phyloP scores from a whole-genome alignment of 495 filamentous ascomycete species.

The Recurvomyces mirabilis region DNA sequence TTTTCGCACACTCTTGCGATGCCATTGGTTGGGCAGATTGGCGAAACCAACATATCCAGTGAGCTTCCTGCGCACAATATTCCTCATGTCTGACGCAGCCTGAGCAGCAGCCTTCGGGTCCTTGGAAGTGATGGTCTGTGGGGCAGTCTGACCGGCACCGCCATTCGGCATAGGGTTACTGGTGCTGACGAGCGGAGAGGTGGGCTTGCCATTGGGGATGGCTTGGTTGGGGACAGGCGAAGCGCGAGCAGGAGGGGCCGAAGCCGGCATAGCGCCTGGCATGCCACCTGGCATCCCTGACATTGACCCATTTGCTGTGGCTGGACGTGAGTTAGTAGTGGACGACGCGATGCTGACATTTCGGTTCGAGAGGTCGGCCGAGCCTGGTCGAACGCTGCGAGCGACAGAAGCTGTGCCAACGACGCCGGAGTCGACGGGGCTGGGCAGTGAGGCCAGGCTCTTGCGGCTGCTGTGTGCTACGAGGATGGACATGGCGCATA shows the following conservation, averaged over 20 bases:
- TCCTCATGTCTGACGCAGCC: conserved; percentile 77
- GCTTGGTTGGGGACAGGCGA: conserved; percentile 26
- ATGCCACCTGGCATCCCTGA: conserved; percentile 5
- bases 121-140: conserved; percentile 63
- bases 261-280: conserved; percentile 17
- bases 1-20: conserved; percentile 99
- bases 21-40: conserved; percentile 99
- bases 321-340: conserved; percentile 3
- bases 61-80: conserved; percentile 95
- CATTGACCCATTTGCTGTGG: not conserved
- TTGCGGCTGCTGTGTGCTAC: not conserved
- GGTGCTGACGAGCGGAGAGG: conserved; percentile 45
- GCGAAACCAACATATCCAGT: conserved; percentile 98
- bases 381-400: conserved; percentile 2
- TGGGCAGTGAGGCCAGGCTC: conserved; percentile 3
- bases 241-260: conserved; percentile 25
- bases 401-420: not conserved
- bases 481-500: not conserved
- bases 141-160: conserved; percentile 30
- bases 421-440: conserved; percentile 4
- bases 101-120: conserved; percentile 73
- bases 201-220: conserved; percentile 42
- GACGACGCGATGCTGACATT: not conserved
- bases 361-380: not conserved
- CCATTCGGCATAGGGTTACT: conserved; percentile 52